Base-by-base conservation (phyloP, 169 alveolate genomes). In the Neospora caninum region DNA sequence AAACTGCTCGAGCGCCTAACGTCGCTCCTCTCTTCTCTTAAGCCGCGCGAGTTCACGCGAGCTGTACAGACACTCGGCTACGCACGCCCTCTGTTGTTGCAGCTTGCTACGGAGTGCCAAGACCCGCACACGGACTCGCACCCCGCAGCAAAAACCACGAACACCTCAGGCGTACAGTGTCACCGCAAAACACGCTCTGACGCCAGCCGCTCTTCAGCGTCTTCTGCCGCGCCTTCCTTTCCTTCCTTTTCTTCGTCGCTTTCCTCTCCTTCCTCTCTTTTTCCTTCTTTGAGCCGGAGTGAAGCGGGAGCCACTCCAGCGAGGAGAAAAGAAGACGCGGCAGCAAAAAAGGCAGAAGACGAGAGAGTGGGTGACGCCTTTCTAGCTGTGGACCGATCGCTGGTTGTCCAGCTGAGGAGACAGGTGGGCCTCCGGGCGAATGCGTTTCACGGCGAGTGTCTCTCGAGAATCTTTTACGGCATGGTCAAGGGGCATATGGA, bases 61-160 rank as follows among this genome's bases (percentile, higher is more conserved):
- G 89, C 89, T 49, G 89, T 82, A 2, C 89, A 82, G 89, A 36
- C 69, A 9, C 89, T 82, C 89, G 89, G 89, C 89, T 82, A 82
- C 67, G 89, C 67, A 0, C 89, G 89, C 7, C 89, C 64, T 20
- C 34, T 29, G 54, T 36, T 82, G 6, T 9, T 82, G 38, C 67
- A 42, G 34, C 89, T 82, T 25, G 89, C 89, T 22, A 29, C 4
- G 67, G 41, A 82, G 36, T 78, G 39, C n/a, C 73, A 22, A 6
- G 7, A 64, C 73, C 73, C 73, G n/a, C 31, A 9, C 1, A 29
- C 4, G 20, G 84, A 10, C 43, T 16, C 84, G 42, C 49, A 13
- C 1, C 43, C 45, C 43, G 42, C 84, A n/a, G 43, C 0, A 4
- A 31, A 73, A 0, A 6, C 27, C 22, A 13, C 84, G 13, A 43